Conservation (phyloP, 257 asterid species). For the Capsicum baccatum region DNA sequence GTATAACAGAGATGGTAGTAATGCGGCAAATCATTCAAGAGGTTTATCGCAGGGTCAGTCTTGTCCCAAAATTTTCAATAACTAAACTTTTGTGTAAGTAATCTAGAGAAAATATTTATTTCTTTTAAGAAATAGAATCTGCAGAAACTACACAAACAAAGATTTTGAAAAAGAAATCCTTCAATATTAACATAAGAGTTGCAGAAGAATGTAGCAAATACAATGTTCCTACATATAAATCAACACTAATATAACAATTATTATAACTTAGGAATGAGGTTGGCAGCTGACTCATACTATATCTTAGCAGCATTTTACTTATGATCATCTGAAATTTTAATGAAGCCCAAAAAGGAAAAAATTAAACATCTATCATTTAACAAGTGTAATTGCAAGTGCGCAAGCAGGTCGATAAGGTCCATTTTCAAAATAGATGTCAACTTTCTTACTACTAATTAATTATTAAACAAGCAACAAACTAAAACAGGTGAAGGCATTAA, state of each 20-base stretch:
- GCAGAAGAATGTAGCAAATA: not conserved
- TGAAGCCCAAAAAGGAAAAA: not conserved
- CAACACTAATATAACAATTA: not conserved
- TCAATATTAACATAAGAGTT: not conserved
- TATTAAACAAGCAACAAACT: not conserved
- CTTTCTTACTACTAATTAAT: not conserved
- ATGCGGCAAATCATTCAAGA: too few species aligned
- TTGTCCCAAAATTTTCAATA: too few species aligned
- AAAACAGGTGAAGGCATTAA: not conserved
- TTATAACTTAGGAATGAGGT: slow-evolving; percentile 8
- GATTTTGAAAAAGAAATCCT: not conserved
- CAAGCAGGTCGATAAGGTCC: not conserved
- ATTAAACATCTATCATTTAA: not conserved
- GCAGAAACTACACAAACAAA: not conserved
- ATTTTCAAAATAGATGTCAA: not conserved
- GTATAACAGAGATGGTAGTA: too few species aligned
- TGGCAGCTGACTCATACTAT: not conserved
- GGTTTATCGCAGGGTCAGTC: too few species aligned
- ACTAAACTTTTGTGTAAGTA: not conserved
- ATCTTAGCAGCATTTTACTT: not conserved
- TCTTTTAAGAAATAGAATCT: not conserved
- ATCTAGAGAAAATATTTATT: not conserved
- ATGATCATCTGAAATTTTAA: not conserved
- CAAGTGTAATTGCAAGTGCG: not conserved
- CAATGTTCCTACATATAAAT: not conserved